A percentile compares a stretch with the other conserved stretches of the same genome.
Evolutionary conservation across 2,329 filamentous ascomycete species (phyloP).

Genomic region (Colletotrichum simmondsii): DNA sequence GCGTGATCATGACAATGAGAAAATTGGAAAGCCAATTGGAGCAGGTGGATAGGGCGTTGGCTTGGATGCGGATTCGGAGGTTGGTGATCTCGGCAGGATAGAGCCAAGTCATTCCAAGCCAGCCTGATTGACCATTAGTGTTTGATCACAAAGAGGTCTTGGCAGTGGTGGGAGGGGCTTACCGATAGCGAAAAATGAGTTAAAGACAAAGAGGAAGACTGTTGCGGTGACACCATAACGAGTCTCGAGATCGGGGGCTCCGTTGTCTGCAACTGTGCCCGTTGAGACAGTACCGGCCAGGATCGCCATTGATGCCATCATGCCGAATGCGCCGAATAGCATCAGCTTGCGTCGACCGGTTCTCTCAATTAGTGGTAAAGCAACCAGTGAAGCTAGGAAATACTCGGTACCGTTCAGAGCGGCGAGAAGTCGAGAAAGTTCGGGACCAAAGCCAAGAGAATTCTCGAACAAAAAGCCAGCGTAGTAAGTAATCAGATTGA

Average conservation of each 20-base stretch:
- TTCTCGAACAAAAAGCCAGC: constrained; percentile 48
- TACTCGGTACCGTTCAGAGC: constrained; percentile 62
- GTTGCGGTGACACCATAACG: constrained; percentile 44
- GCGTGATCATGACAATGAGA: constrained; percentile 74
- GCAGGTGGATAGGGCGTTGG: constrained; percentile 72
- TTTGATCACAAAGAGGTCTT: accelerated
- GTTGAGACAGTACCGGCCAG: constrained; percentile 47
- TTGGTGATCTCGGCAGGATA: constrained; percentile 72
- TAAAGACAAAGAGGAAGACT: constrained; percentile 71
- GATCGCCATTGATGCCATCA: constrained; percentile 71
- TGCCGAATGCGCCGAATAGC: constrained; percentile 71
- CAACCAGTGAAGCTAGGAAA: constrained; percentile 50
- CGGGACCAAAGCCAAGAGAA: constrained; percentile 55
- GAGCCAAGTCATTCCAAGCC: constrained; percentile 71
- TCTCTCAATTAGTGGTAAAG: constrained; percentile 56
- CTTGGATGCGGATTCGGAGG: constrained; percentile 68
- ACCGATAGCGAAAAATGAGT: constrained; percentile 67
- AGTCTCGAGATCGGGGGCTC: constrained; percentile 41
- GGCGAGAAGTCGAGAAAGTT: constrained; percentile 63
- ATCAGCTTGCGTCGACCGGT: constrained; percentile 71
- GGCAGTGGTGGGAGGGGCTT: neutral
- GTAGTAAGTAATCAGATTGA: constrained; percentile 51
- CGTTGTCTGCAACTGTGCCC: constrained; percentile 42
- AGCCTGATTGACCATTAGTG: constrained; percentile 43
- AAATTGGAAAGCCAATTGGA: constrained; percentile 73